Evolutionary conservation across 2,329 filamentous ascomycete species (phyloP).

Genomic region (Aspergillus tamarii): DNA sequence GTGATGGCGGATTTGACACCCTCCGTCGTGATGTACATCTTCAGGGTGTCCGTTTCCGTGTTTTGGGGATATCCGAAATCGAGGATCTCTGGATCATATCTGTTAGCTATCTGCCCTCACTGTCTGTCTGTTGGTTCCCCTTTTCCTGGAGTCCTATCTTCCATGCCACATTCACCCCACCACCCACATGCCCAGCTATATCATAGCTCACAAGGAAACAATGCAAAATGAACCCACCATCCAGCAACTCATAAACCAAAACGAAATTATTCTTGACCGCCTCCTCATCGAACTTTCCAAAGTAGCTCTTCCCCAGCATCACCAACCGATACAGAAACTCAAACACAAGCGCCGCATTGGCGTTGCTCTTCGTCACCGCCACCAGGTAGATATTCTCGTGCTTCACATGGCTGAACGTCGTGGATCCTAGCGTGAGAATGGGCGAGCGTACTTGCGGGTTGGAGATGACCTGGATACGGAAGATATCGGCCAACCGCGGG

Average conservation of each 20-base stretch:
- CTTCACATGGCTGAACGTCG: slow-evolving; percentile 99
- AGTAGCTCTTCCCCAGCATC: slow-evolving; percentile 89
- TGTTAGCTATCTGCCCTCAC: not conserved
- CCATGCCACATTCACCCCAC: not conserved
- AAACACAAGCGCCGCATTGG: slow-evolving; percentile 96
- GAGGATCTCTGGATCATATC: slow-evolving; percentile 74
- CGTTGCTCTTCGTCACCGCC: slow-evolving; percentile 97
- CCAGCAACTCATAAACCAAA: slow-evolving; percentile 92
- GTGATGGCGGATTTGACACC: slow-evolving; percentile 83
- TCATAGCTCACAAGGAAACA: not conserved
- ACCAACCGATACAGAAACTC: slow-evolving; percentile 96
- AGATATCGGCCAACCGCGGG: slow-evolving; percentile 95
- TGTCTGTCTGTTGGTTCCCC: not conserved
- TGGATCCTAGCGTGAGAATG: slow-evolving; percentile 94
- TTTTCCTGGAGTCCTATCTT: not conserved
- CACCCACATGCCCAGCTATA: not conserved
- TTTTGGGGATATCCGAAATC: slow-evolving; percentile 99
- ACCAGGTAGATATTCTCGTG: slow-evolving; percentile 99
- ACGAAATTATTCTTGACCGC: slow-evolving; percentile 99
- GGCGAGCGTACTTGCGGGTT: slow-evolving; percentile 97
- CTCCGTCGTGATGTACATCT: slow-evolving; percentile 99
- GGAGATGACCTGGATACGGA: slow-evolving; percentile 98
- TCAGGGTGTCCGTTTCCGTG: slow-evolving; percentile 96
- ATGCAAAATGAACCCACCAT: slow-evolving; percentile 61
- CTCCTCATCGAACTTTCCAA: slow-evolving; percentile 99